phyloP scores from a whole-genome alignment of 2,329 filamentous ascomycete species.

The Huntiella omanensis region DNA sequence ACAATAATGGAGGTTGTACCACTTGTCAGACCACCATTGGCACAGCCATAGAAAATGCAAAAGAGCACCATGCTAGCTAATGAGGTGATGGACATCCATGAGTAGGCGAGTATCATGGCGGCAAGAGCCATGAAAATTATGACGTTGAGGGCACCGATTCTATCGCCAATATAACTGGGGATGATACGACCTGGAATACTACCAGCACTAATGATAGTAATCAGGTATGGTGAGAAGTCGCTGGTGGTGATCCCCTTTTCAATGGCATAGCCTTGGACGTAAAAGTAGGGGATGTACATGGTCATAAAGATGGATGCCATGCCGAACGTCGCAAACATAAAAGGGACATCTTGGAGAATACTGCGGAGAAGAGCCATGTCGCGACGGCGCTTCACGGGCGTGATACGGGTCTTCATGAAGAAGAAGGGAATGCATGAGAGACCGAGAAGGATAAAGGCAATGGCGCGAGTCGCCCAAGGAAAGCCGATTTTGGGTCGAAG shows the following conservation, averaged over 20 bases:
- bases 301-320: constrained; percentile 24
- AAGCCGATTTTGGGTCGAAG: constrained; percentile 34
- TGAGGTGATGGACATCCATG: constrained; percentile 22
- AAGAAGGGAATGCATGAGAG: constrained; percentile 20
- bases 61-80: constrained; percentile 23
- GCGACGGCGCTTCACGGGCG: constrained; percentile 13
- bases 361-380: constrained; percentile 13
- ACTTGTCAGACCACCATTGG: constrained; percentile 25
- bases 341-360: constrained; percentile 20
- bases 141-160: constrained; percentile 24
- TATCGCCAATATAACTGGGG: constrained; percentile 26
- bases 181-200: constrained; percentile 27
- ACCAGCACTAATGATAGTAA: constrained; percentile 26
- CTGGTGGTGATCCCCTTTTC: constrained; percentile 21
- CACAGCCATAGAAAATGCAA: constrained; percentile 26
- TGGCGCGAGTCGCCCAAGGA: constrained; percentile 28
- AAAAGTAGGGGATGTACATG: constrained; percentile 31
- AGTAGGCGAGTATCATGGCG: constrained; percentile 27
- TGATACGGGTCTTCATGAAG: constrained; percentile 22
- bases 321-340: constrained; percentile 20
- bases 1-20: constrained; percentile 24
- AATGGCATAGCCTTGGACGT: constrained; percentile 24
- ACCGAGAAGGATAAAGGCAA: constrained; percentile 25
- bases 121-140: constrained; percentile 24
- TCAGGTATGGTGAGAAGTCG: constrained; percentile 22